Evolutionary conservation across 441 rosid genomes (phyloP).

Genomic region (Gossypium davidsonii): DNA sequence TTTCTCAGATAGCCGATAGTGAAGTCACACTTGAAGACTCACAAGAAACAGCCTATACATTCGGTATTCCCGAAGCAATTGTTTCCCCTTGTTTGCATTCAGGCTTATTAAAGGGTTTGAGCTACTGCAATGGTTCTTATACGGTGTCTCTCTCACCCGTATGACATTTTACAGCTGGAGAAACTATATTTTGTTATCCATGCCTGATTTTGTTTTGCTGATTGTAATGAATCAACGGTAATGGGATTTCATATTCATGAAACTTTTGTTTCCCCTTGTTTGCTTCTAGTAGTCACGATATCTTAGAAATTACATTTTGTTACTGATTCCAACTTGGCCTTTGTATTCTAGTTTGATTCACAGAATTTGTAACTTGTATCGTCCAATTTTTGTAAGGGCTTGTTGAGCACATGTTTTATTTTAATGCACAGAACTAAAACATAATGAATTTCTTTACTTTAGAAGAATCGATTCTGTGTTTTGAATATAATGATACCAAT

Average conservation of each 20-base stretch:
- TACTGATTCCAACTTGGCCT: too few species aligned
- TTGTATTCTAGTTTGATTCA: too few species aligned
- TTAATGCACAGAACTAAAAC: too few species aligned
- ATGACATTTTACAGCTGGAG: slow-evolving; percentile 20
- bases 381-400: too few species aligned
- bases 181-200: not conserved
- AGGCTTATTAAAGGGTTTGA: slow-evolving; percentile 63
- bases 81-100: slow-evolving; percentile 43
- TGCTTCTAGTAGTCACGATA: slow-evolving; percentile 1
- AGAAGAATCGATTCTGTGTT: not conserved
- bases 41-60: slow-evolving; percentile 25
- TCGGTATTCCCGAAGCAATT: slow-evolving; percentile 43
- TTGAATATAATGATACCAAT: not conserved
- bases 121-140: slow-evolving; percentile 50
- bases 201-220: not conserved
- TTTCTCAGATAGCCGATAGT: slow-evolving; percentile 26
- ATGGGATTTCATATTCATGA: slow-evolving; percentile 38
- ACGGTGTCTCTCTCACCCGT: slow-evolving; percentile 47
- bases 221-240: slow-evolving; percentile 13
- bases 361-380: too few species aligned
- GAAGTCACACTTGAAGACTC: slow-evolving; percentile 27
- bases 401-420: too few species aligned
- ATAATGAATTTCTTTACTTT: too few species aligned
- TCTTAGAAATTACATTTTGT: too few species aligned
- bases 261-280: slow-evolving; percentile 39